A percentile compares a stretch with the other conserved stretches of the same genome.
Evolutionary conservation across 2,329 filamentous ascomycete genomes (phyloP).

Genomic region (Cordyceps cateniannulata): DNA sequence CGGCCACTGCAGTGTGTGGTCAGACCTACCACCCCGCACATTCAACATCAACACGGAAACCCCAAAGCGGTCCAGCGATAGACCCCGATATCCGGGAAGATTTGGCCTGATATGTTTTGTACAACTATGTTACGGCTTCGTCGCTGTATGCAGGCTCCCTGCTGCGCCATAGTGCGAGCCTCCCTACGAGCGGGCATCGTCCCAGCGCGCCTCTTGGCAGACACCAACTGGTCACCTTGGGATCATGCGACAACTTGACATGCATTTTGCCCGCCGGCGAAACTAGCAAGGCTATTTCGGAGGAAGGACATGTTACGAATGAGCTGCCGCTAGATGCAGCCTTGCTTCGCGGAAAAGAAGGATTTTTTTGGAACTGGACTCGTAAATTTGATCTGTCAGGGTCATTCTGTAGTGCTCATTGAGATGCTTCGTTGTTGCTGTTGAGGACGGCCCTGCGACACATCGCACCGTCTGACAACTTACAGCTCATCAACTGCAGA

Average conservation of each 20-base stretch:
- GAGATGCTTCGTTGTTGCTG: slow-evolving; percentile 4
- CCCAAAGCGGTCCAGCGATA: background rate
- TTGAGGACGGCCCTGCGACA: background rate
- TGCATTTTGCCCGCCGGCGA: background rate
- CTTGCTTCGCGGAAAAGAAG: background rate
- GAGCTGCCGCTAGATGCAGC: background rate
- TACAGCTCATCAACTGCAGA: background rate
- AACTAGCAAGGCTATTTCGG: background rate
- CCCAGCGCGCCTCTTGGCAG: background rate
- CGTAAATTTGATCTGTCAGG: slow-evolving; percentile 13
- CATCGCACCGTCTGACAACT: background rate
- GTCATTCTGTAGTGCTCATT: slow-evolving; percentile 10
- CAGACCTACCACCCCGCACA: background rate
- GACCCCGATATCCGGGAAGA: no score
- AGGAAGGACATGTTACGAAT: background rate
- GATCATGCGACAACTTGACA: background rate
- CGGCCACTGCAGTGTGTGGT: background rate
- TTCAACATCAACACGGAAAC: background rate
- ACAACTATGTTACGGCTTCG: background rate
- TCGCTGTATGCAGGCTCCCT: background rate
- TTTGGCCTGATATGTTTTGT: background rate
- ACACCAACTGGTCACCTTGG: background rate
- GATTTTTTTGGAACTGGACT: background rate
- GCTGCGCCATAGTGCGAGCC: background rate
- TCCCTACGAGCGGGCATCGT: background rate